phyloP scores from a whole-genome alignment of 1,284 basidiomycete genomes.

The Entoloma clypeatum region DNA sequence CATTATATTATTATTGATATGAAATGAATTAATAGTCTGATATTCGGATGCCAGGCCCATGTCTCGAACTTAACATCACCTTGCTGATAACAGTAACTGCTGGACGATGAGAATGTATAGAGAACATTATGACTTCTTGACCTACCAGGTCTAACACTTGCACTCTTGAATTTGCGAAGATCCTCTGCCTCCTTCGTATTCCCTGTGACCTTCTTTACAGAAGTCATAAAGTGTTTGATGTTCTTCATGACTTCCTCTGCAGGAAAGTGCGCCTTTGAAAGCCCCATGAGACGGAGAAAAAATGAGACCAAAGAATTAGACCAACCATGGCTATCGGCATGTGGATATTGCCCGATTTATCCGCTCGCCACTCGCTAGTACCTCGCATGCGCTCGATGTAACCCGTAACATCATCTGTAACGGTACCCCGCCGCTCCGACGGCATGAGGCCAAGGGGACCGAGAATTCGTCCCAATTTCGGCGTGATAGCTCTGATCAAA shows the following conservation, averaged over 20 bases:
- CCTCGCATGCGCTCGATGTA: constrained; percentile 81
- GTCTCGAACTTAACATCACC: constrained; percentile 79
- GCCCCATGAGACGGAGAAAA: background rate
- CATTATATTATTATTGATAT: constrained; percentile 17
- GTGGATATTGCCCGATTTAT: constrained; percentile 83
- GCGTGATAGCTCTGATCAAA: constrained; percentile 77
- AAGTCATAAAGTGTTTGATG: constrained; percentile 71
- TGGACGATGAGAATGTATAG: constrained; percentile 14
- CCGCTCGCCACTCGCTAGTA: constrained; percentile 90
- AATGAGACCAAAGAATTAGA: constrained; percentile 12
- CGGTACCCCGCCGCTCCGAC: constrained; percentile 89
- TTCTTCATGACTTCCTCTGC: constrained; percentile 77
- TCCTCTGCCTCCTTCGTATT: constrained; percentile 48
- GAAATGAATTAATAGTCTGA: constrained; percentile 48
- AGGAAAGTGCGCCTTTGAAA: constrained; percentile 64
- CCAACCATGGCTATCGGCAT: constrained; percentile 70
- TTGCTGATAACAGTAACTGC: constrained; percentile 69
- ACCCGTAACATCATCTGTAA: constrained; percentile 80
- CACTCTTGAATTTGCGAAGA: constrained; percentile 32
- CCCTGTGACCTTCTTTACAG: constrained; percentile 75
- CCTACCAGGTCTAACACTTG: constrained; percentile 37
- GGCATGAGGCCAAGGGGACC: constrained; percentile 97
- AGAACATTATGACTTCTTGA: constrained; percentile 2
- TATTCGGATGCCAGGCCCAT: constrained; percentile 82
- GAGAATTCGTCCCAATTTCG: constrained; percentile 81